Evolutionary conservation across 306 rosid genomes (phyloP).

Genomic region (Begonia fuchsioides): DNA sequence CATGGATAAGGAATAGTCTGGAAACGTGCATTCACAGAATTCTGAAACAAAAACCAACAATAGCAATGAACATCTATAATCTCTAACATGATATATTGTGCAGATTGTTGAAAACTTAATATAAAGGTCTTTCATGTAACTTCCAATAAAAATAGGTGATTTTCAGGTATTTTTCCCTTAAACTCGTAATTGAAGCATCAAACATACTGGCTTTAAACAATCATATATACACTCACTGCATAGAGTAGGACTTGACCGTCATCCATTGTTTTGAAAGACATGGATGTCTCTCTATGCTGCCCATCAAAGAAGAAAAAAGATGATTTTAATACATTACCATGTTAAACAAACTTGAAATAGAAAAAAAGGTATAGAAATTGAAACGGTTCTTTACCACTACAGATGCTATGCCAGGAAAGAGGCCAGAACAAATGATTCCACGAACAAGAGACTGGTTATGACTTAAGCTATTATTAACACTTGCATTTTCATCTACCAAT

Average conservation of each 20-base stretch:
- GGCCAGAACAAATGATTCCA: conserved; percentile 86
- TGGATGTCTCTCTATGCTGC: conserved; percentile 98
- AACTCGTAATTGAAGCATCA: too few species aligned
- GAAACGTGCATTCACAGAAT: conserved; percentile 85
- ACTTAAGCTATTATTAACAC: conserved; percentile 57
- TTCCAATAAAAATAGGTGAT: too few species aligned
- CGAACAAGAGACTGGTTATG: conserved; percentile 92
- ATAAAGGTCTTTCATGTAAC: too few species aligned
- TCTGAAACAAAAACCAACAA: conserved; percentile 39
- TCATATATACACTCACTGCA: conserved; percentile 38
- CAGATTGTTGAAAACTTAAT: too few species aligned
- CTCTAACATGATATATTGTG: too few species aligned
- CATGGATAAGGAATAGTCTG: conserved; percentile 93
- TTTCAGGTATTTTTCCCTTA: too few species aligned
- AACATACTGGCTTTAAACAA: not conserved
- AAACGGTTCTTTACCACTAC: conserved; percentile 57
- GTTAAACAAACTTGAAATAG: too few species aligned
- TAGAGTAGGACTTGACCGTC: conserved; percentile 89
- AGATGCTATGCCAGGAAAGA: conserved; percentile 89
- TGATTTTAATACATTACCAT: not conserved
- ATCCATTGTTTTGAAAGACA: conserved; percentile 95
- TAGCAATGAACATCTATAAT: not conserved
- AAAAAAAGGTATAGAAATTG: not conserved
- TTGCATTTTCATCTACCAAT: conserved; percentile 56
- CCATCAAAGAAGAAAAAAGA: conserved; percentile 12